Base-by-base conservation (phyloP, 495 filamentous ascomycete genomes). In the Apodospora peruviana region DNA sequence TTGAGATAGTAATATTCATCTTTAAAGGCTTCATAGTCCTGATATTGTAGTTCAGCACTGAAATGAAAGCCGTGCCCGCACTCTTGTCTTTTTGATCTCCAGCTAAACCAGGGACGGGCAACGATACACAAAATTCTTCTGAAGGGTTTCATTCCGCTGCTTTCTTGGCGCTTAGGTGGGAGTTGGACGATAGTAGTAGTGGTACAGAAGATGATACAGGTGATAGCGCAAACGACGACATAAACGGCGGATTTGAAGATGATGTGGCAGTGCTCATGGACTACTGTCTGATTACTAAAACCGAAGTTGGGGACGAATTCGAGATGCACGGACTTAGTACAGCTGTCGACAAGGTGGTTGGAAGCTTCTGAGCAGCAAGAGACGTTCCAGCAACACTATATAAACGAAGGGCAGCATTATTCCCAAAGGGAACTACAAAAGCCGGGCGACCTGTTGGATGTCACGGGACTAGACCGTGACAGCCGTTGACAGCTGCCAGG, bases 291-390 rank as follows among this genome's bases (percentile, higher is more conserved):
- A 63, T 77, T 47, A 55, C 57, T n/a, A n/a, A 52, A 17, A 52
- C 32, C 32, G 45, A 47, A 14, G 20, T 20, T 3, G 48, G 47
- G 5, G 43, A 48, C 41, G n/a, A 50, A 48, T 71, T 70, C 16
- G 55, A 65, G 20, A 56, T 77, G 47, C 71, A 76, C 59, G 56
- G 69, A 29, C 54, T 76, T n/a, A n/a, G 69, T 77, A 18, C 72
- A 76, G 45, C 34, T 76, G 9, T 63, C 65, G 14, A 66, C 59
- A 3, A 67, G 59, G 43, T 76, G 70, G 74, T 57, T 77, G 2
- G 47, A 61, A 21, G 27, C 14, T 20, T 41, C 2, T 41, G 38
- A 42, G 25, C 50, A 73, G 41, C 42, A 64, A 21, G 67, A 77
- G 45, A 56, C 37, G 4, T 76, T 59, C 54, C 63, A 69, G 39